phyloP scores from a whole-genome alignment of 2,329 filamentous ascomycete species.

The Helminthosporium solani region DNA sequence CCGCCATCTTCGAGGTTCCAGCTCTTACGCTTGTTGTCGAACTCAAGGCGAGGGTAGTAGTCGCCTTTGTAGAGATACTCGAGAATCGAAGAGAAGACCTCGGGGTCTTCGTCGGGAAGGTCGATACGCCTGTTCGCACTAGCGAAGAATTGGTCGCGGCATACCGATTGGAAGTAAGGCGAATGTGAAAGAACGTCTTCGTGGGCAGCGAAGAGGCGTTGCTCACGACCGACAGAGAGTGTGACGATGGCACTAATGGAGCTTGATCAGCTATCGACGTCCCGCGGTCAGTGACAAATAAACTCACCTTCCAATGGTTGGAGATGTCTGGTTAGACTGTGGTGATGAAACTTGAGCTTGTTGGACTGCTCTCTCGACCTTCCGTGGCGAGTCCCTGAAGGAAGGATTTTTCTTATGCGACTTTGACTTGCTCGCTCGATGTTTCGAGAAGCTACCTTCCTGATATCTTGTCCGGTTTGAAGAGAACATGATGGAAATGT shows the following conservation, averaged over 20 bases:
- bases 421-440: slow-evolving; percentile 42
- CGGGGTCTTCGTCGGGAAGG: slow-evolving; percentile 81
- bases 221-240: slow-evolving; percentile 74
- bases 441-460: slow-evolving; percentile 42
- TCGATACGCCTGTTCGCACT: slow-evolving; percentile 68
- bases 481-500: slow-evolving; percentile 37
- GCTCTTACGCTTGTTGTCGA: slow-evolving; percentile 76
- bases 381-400: slow-evolving; percentile 37
- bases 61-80: slow-evolving; percentile 95
- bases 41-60: slow-evolving; percentile 80
- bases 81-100: slow-evolving; percentile 85
- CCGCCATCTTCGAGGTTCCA: slow-evolving; percentile 75
- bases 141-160: slow-evolving; percentile 64
- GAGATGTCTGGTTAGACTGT: slow-evolving; percentile 39
- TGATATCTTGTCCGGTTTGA: slow-evolving; percentile 33
- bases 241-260: slow-evolving; percentile 65
- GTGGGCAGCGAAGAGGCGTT: slow-evolving; percentile 87
- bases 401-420: slow-evolving; percentile 42
- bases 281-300: background rate
- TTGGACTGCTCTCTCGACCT: slow-evolving; percentile 38
- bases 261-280: slow-evolving; percentile 18
- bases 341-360: slow-evolving; percentile 36
- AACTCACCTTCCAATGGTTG: slow-evolving; percentile 40
- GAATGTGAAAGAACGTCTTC: slow-evolving; percentile 79
- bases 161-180: slow-evolving; percentile 71